Evolutionary conservation across 1,139 yeast species (phyloP), one percentile per base, ranked within the genome.

Genomic region (Pneumocystis sp.): DNA sequence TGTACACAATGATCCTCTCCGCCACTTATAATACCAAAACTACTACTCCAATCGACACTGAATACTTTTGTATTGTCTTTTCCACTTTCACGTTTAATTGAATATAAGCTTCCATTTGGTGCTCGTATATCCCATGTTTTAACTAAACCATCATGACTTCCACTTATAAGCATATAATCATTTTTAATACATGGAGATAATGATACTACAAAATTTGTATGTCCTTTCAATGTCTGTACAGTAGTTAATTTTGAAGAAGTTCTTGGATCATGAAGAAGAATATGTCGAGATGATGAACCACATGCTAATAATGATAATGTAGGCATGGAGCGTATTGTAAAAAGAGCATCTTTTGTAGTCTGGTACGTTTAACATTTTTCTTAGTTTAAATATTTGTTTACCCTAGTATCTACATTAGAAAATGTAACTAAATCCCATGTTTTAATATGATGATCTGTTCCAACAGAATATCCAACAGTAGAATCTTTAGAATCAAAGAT

Each of bases 121-220:
- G 96, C 87, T 72, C 99, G 84, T 15, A 91, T 82, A 75, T 93
- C 99, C 99, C 99, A 93, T 29, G 93, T 87, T 71, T 90, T 86
- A 61, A 87, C 95, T 1, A 96, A 87, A 35, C 97, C 97, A 75
- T 93, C 99, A 74, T 90, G 96, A 17, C 97, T 89, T 21, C 87
- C 96, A 7, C 96, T 87, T 29, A 89, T 84, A 72, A 93, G 82
- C 85, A 89, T 83, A 75, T 89, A 85, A 63, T 83, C 87, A 71
- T 85, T 86, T 69, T 82, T 83, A 12, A 96, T 93, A 66, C 86
- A 82, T 5, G 87, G 82, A 60, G 86, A 83, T 69, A 93, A 78
- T 1, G 87, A 82, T 31, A 87, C 95, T 50, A 93, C 97, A 74
- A 93, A 90, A 76, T 91, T 91, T 63, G 88, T 83, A 76, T 93